phyloP scores from a whole-genome alignment of 352 stramenopile genomes.

The Pythium brachiatum region DNA sequence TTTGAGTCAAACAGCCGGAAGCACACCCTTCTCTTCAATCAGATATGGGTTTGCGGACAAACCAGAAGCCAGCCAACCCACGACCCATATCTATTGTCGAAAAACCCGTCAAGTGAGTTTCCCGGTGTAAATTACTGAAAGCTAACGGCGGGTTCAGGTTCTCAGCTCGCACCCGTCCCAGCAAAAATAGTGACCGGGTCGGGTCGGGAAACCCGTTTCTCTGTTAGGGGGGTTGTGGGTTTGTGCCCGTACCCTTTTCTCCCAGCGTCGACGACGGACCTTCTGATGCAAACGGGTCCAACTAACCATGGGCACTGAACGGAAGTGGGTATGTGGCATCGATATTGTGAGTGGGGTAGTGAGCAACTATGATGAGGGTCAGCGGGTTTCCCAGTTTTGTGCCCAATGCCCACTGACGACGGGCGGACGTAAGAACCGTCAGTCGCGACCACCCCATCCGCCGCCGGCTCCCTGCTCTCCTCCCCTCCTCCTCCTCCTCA shows the following conservation, averaged over 20 bases:
- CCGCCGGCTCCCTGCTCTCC: constrained; percentile 8
- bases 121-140: constrained; percentile 2
- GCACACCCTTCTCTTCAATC: constrained; percentile 15
- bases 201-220: constrained; percentile 13
- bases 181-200: constrained; percentile 16
- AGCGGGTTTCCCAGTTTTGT: constrained; percentile 29
- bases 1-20: constrained; percentile 9
- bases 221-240: constrained; percentile 20
- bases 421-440: constrained; percentile 20
- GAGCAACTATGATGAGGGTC: constrained; percentile 19
- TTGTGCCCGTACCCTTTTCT: constrained; percentile 20
- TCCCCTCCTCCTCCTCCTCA: not conserved
- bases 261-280: constrained; percentile 2
- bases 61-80: not conserved
- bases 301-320: constrained; percentile 20
- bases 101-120: constrained; percentile 12
- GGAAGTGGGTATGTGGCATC: constrained; percentile 13
- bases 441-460: constrained; percentile 17
- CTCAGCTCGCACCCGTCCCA: not conserved
- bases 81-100: not conserved
- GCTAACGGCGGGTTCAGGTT: constrained; percentile 9
- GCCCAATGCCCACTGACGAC: constrained; percentile 22
- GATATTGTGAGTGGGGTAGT: not conserved
- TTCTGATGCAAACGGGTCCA: constrained; percentile 18
- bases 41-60: constrained; percentile 4